phyloP scores from a whole-genome alignment of 345 rosid species.

The Combretum micranthum region DNA sequence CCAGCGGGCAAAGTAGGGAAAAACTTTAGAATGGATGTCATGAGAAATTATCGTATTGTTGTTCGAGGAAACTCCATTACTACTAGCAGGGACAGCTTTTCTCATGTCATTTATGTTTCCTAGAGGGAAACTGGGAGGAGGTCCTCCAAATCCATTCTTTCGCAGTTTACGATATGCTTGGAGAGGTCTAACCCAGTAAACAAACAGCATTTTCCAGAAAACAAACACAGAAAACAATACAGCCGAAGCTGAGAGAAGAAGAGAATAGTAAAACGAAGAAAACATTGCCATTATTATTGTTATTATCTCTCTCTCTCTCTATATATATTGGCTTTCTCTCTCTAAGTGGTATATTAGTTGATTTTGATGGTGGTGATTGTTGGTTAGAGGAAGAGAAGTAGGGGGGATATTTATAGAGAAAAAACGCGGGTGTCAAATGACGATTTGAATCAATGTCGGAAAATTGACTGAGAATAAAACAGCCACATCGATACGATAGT shows the following conservation, averaged over 20 bases:
- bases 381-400: conserved; percentile 1
- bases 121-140: conserved; percentile 69
- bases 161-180: conserved; percentile 43
- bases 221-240: conserved; percentile 17
- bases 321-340: background rate
- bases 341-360: background rate
- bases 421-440: background rate
- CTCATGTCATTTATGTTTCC: conserved; percentile 72
- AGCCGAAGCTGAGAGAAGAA: conserved; percentile 2
- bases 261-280: conserved; percentile 7
- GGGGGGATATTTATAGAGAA: conserved; percentile 33
- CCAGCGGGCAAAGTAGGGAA: conserved; percentile 82
- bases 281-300: conserved; percentile 12
- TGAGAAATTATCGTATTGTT: conserved; percentile 31
- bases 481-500: background rate
- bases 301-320: conserved; percentile 9
- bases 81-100: conserved; percentile 19
- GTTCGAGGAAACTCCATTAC: conserved; percentile 12
- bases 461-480: conserved; percentile 7
- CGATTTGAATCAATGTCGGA: conserved; percentile 12
- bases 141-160: conserved; percentile 68
- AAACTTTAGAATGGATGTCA: conserved; percentile 70
- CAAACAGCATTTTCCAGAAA: conserved; percentile 31
- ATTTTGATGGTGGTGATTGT: background rate
- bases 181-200: conserved; percentile 59